phyloP scores from a whole-genome alignment of 208 protist genomes.

The Acanthamoeba lenticulata region DNA sequence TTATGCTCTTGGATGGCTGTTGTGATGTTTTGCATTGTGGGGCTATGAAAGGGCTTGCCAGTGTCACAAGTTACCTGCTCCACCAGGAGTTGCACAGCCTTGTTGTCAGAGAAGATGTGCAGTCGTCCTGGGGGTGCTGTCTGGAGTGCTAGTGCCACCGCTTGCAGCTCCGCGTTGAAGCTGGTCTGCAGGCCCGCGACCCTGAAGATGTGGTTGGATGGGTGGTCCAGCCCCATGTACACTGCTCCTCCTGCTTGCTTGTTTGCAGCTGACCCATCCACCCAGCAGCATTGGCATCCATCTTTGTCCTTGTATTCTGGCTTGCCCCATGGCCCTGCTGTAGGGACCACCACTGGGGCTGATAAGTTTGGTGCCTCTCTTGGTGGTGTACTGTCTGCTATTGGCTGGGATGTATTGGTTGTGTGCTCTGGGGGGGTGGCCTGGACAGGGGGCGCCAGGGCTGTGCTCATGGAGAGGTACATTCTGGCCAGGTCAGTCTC shows the following conservation, averaged over 20 bases:
- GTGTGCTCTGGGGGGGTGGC: too few relatives aligned
- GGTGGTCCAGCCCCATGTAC: neutral
- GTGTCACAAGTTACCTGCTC: neutral
- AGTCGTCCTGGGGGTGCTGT: neutral
- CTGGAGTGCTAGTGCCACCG: neutral
- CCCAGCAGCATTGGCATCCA: neutral
- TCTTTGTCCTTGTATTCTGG: neutral
- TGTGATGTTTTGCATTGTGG: neutral
- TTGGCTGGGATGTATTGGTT: too few relatives aligned
- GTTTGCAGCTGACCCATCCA: neutral
- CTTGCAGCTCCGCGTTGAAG: neutral
- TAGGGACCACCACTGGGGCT: too few relatives aligned
- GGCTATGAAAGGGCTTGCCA: too few relatives aligned
- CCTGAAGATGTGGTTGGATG: neutral
- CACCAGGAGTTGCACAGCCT: neutral
- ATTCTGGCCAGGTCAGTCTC: too few relatives aligned
- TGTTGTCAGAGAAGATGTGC: neutral
- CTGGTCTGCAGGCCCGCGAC: neutral
- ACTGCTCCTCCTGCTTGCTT: neutral
- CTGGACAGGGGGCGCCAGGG: too few relatives aligned
- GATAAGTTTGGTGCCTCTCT: too few relatives aligned
- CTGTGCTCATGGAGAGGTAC: too few relatives aligned
- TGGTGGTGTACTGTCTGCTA: too few relatives aligned
- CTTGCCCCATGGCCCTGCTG: too few relatives aligned
- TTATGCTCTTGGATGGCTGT: neutral